A percentile compares a stretch with the other conserved stretches of the same genome.
Conservation (phyloP, 1,139 yeast genomes). For the Saccharomyces hybrid region DNA sequence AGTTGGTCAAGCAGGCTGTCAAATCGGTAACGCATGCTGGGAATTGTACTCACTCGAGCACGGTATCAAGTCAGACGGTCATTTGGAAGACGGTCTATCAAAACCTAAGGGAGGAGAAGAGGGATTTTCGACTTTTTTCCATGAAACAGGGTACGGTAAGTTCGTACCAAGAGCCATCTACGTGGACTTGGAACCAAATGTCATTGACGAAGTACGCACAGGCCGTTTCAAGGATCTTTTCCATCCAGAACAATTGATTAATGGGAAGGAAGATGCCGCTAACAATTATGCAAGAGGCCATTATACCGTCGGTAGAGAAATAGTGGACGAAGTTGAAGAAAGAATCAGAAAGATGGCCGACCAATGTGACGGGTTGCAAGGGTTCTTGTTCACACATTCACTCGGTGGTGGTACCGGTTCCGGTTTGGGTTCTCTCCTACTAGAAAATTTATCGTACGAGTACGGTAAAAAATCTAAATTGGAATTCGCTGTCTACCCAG, state of each 20-base stretch:
- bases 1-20: slow-evolving; percentile 81
- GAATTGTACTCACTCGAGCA: slow-evolving; percentile 94
- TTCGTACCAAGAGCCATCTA: slow-evolving; percentile 96
- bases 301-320: slow-evolving; percentile 94
- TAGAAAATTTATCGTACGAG: slow-evolving; percentile 87
- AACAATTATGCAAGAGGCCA: slow-evolving; percentile 98
- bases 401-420: slow-evolving; percentile 99
- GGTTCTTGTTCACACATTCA: slow-evolving; percentile 93
- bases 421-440: slow-evolving; percentile 88
- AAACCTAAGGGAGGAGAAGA: slow-evolving; percentile 87
- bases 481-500: slow-evolving; percentile 97
- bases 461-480: slow-evolving; percentile 94
- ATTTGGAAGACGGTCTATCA: slow-evolving; percentile 61
- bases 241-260: slow-evolving; percentile 95
- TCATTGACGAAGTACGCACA: slow-evolving; percentile 93
- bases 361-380: slow-evolving; percentile 96
- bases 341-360: slow-evolving; percentile 94
- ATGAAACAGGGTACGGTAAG: slow-evolving; percentile 94
- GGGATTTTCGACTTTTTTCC: slow-evolving; percentile 92
- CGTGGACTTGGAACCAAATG: slow-evolving; percentile 96
- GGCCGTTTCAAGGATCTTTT: slow-evolving; percentile 86
- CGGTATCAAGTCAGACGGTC: slow-evolving; percentile 86
- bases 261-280: slow-evolving; percentile 99
- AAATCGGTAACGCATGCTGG: slow-evolving; percentile 99
- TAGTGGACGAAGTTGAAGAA: slow-evolving; percentile 89